These are phyloP conservation scores for Xylaria digitata DNA, from an alignment of 2,329 filamentous ascomycete genomes.

Conservation along the genomic window DNA sequence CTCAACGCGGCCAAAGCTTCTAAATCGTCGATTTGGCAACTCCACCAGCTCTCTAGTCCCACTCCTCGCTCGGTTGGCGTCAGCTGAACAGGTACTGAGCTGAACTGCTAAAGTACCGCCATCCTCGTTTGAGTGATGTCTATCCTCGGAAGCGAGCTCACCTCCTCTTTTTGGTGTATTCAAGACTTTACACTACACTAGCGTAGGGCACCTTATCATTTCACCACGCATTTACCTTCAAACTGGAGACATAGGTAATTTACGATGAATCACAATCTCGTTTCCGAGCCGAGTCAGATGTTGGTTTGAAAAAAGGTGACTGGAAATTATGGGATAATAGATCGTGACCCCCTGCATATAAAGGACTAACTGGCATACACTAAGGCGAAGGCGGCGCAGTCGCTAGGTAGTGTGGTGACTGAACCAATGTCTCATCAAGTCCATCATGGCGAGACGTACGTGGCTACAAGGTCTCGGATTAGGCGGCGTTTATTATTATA, in stretches of 20 bases:
- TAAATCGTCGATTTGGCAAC: constrained; percentile 43
- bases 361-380: constrained; percentile 5
- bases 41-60: constrained; percentile 21
- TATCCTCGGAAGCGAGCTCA: neutral
- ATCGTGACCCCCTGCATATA: constrained; percentile 3
- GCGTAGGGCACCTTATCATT: neutral
- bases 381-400: constrained; percentile 29
- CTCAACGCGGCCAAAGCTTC: constrained; percentile 34
- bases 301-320: constrained; percentile 6
- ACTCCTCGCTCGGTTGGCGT: constrained; percentile 14
- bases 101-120: constrained; percentile 14
- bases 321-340: neutral
- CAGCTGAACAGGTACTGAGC: constrained; percentile 4
- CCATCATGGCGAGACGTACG: constrained; percentile 17
- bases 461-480: constrained; percentile 18
- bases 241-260: neutral
- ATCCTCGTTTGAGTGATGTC: constrained; percentile 16
- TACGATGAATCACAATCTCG: constrained; percentile 4
- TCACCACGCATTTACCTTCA: neutral
- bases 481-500: constrained; percentile 23
- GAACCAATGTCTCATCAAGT: constrained; percentile 40
- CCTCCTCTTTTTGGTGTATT: too few species aligned
- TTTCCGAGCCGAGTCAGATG: neutral
- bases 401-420: constrained; percentile 37
- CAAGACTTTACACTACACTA: neutral